Base-by-base conservation (phyloP, 2,329 filamentous ascomycete genomes). In the Claviceps sp. region DNA sequence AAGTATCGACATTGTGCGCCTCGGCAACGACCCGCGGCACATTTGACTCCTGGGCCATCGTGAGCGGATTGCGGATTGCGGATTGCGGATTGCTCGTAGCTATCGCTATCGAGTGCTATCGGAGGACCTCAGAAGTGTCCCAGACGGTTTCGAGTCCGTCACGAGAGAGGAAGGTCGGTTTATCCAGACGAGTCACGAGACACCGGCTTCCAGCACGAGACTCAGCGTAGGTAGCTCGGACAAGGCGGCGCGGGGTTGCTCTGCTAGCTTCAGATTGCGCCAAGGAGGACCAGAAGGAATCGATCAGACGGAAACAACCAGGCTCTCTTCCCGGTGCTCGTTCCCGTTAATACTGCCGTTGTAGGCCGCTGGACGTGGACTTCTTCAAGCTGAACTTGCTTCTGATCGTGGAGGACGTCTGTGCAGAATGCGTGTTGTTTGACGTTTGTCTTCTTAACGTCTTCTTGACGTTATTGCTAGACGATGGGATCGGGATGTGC, bases 1-100 rank as follows among this genome's bases (percentile, higher is more conserved):
- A 88, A 20, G 85, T 89, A 68, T 87, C 82, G 60, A 88, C 84
- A 64, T 82, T 71, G 68, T 88, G 85, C 62, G 85, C 84, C 74
- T 89, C 86, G 55, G 76, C 75, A 61, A 89, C 85, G 61, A 89
- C 85, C 61, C 82, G 47, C 76, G 78, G 59, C 60, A 63, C 66
- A 73, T 59, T 59, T 56, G 66, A 58, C 53, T 68, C 66, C 56
- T 62, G 69, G 62, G 70, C 70, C 76, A 79, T 78, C 54, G 55
- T 61, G 40, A 3, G 29, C 29, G 1, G 9, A 4, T 34, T 34
- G 29, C 9, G 29, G 9, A 34, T 34, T 34, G n/a, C n/a, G 20
- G 20, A 4, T 34, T 34, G 29, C 9, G 29, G 9, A 34, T 34
- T 34, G 29, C 9, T 34, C 9, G 29, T 34, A 34, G 9, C 29